Conservation (phyloP, 1,284 basidiomycete genomes). For the Trametes versicolor region DNA sequence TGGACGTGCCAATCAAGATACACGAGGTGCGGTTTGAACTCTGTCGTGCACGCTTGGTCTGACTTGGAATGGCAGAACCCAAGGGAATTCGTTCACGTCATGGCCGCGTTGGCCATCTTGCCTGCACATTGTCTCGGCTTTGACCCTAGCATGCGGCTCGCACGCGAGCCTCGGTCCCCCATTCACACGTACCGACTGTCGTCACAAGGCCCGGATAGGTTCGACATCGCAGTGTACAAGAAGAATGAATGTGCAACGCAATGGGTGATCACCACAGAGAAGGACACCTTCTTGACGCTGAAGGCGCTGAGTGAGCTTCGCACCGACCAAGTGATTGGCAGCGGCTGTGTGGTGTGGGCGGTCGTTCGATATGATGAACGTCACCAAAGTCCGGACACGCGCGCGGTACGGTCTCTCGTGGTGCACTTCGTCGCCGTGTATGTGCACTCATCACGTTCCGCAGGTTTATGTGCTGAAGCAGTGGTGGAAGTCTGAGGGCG, state of each 20-base stretch:
- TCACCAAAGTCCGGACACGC: neutral
- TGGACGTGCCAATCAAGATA: slow-evolving; percentile 2
- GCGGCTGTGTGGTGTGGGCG: slow-evolving; percentile 10
- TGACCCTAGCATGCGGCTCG: slow-evolving; percentile 3
- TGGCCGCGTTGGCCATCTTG: slow-evolving; percentile 5
- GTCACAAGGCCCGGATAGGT: slow-evolving; percentile 4
- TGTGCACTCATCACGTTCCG: neutral
- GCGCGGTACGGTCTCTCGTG: neutral
- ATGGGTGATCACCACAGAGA: slow-evolving; percentile 10
- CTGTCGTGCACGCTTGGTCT: neutral
- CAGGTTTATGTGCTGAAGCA: slow-evolving; percentile 11
- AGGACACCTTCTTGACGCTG: slow-evolving; percentile 2
- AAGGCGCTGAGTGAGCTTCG: neutral
- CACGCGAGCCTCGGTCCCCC: slow-evolving; percentile 9
- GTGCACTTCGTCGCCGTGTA: neutral
- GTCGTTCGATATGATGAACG: slow-evolving; percentile 7
- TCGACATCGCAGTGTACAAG: slow-evolving; percentile 1
- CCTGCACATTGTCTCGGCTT: slow-evolving; percentile 14
- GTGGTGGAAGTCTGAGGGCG: slow-evolving; percentile 1
- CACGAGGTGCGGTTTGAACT: slow-evolving; percentile 1
- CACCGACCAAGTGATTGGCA: slow-evolving; percentile 3
- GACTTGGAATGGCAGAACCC: slow-evolving; percentile 3
- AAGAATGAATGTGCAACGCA: neutral
- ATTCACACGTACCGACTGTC: slow-evolving; percentile 8
- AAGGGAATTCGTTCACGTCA: slow-evolving; percentile 11